Base-by-base conservation (phyloP, 78 protist species). In the Guillardia theta region DNA sequence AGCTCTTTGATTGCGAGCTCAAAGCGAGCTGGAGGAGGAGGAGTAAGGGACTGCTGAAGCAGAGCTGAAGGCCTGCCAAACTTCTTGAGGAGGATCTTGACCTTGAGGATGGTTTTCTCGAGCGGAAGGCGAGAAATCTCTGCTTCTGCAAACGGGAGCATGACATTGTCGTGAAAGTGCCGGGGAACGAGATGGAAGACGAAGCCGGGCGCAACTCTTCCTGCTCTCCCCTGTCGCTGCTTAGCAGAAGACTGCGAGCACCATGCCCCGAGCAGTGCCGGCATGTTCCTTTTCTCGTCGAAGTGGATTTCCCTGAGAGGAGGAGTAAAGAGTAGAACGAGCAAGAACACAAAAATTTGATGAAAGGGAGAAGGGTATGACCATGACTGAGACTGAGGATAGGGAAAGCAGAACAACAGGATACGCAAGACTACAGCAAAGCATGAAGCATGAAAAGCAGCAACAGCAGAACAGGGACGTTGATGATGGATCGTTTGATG, bases 71-170 rank as follows among this genome's bases (percentile, higher is more conserved):
- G 6, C 41, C 45, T 8, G 4, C 92, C 92, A 39, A 87, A 87
- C 45, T 62, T 27, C 27, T 30, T 4, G 24, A 87, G 62, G 21
- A 87, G 92, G 30, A 47, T 36, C 62, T 87, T 87, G 41, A 87
- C 92, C 4, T 39, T n/a, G 41, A 87, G 37, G 27, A 87, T 62
- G 50, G 92, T 30, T 22, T 87, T 44, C 92, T 87, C 92, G 43
- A 87, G 92, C 33, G 92, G 62, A n/a, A 87, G 70, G 39, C 92
- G 92, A 0, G 19, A 19, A n/a, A 87, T 87, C 92, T 87, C 92
- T 8, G 92, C 92, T 43, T 44, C 64, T 50, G 44, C 92, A 62
- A 87, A 87, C 33, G 6, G 70, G 45, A 62, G 64, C 92, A 87
- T 44, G 64, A 12, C 6, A 6, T 27, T 10, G 45, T 45, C 64